Conservation (phyloP, 192 early-diverging fungal genomes). For the Funneliformis geosporum region DNA sequence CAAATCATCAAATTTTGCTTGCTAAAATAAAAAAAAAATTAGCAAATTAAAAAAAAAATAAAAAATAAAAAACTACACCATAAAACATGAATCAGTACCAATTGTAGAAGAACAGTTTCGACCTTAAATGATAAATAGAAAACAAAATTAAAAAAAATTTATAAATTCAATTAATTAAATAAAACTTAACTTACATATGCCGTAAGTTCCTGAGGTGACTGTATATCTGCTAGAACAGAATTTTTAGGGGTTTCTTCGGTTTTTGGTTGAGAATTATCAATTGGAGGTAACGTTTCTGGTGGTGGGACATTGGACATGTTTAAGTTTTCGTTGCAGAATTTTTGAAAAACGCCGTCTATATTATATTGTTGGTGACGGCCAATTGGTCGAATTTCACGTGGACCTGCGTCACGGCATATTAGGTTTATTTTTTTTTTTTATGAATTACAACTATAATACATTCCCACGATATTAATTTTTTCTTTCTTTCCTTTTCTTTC, state of each 20-base stretch:
- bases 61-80: neutral
- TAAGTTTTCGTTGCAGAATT: neutral
- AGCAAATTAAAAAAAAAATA: neutral
- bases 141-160: neutral
- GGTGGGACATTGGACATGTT: neutral
- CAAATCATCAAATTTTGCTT: conserved; percentile 6
- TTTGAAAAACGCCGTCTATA: too few relatives aligned
- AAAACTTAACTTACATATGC: neutral
- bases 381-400: too few relatives aligned
- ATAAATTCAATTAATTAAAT: neutral
- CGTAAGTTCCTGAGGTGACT: conserved; percentile 9
- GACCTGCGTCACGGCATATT: too few relatives aligned
- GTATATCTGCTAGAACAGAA: neutral
- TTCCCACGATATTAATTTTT: too few relatives aligned
- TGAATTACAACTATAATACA: too few relatives aligned
- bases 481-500: too few relatives aligned
- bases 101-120: neutral
- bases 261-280: neutral
- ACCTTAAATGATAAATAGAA: neutral
- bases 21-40: neutral
- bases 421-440: too few relatives aligned
- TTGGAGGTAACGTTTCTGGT: neutral
- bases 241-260: neutral
- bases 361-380: too few relatives aligned
- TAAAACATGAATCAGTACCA: neutral